Percentiles rank a stretch among this genome's conserved stretches.
Evolutionary conservation across 495 filamentous ascomycete species (phyloP).

Genomic region (Tetracladium setigerum): DNA sequence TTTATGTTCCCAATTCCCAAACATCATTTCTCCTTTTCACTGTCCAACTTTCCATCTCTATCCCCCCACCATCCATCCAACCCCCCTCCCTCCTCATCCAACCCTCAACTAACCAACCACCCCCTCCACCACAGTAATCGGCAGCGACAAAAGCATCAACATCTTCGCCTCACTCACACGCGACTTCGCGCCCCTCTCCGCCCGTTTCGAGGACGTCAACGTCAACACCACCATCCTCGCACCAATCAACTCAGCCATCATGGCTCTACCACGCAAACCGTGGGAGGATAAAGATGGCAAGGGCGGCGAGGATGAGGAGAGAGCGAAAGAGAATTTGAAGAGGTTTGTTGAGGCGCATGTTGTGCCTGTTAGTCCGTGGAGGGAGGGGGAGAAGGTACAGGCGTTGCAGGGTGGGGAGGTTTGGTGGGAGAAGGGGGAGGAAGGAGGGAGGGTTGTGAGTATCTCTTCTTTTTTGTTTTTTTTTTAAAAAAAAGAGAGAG

Average conservation of each 20-base stretch:
- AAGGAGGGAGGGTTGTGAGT: constrained; percentile 64
- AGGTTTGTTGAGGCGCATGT: constrained; percentile 86
- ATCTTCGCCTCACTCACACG: constrained; percentile 84
- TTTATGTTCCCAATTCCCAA: no score
- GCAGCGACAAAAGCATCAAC: constrained; percentile 71
- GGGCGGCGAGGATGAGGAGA: constrained; percentile 67
- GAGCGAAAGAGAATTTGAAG: constrained; percentile 71
- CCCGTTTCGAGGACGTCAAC: constrained; percentile 58
- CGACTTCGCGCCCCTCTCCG: constrained; percentile 64
- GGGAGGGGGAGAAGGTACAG: constrained; percentile 61
- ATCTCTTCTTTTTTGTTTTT: neutral
- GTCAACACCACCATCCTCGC: constrained; percentile 86
- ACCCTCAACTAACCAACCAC: constrained; percentile 37
- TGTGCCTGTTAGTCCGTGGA: constrained; percentile 71
- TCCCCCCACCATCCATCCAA: no score
- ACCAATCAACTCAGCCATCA: constrained; percentile 75
- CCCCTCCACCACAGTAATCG: constrained; percentile 72
- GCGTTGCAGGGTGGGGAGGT: constrained; percentile 65
- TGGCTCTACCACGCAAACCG: constrained; percentile 75
- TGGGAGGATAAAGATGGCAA: constrained; percentile 93
- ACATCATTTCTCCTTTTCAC: no score
- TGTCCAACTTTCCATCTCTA: no score
- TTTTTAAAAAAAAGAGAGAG: no score
- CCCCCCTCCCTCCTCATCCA: no score
- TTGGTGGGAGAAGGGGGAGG: constrained; percentile 67